Evolutionary conservation across 257 asterid species (phyloP).

Genomic region (Scutellaria baicalensis): DNA sequence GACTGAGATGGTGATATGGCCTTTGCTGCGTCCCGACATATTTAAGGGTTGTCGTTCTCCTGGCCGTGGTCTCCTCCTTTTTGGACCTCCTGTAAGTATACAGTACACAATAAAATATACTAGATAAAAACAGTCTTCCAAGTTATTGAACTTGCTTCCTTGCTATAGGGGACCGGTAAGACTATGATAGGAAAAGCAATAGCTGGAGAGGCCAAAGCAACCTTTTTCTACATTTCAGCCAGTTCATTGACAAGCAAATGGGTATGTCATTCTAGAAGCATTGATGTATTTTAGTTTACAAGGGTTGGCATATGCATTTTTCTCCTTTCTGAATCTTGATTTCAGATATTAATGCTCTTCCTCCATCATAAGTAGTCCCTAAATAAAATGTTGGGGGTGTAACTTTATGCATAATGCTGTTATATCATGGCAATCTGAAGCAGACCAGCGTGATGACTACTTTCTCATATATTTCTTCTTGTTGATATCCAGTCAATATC

Average conservation of each 20-base stretch:
- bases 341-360: constrained; percentile 1
- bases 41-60: constrained; percentile 99
- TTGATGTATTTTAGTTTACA: neutral
- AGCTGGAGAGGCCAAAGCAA: constrained; percentile 99
- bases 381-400: neutral
- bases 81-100: constrained; percentile 96
- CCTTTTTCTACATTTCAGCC: constrained; percentile 97
- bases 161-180: constrained; percentile 91
- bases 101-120: neutral
- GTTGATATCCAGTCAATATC: neutral
- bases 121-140: neutral
- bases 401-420: neutral
- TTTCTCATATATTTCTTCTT: constrained; percentile 1
- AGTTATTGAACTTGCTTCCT: constrained; percentile 20
- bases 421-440: neutral
- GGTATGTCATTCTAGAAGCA: constrained; percentile 39
- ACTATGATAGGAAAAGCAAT: constrained; percentile 99
- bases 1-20: constrained; percentile 99
- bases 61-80: constrained; percentile 98
- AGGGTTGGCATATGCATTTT: constrained; percentile 1
- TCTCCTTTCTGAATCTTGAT: neutral
- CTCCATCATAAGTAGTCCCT: neutral
- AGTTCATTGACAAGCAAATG: constrained; percentile 99
- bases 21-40: constrained; percentile 92
- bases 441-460: constrained; percentile 1